Evolutionary conservation across 192 early-diverging fungal genomes (phyloP).

Genomic region (Linderina pennispora): DNA sequence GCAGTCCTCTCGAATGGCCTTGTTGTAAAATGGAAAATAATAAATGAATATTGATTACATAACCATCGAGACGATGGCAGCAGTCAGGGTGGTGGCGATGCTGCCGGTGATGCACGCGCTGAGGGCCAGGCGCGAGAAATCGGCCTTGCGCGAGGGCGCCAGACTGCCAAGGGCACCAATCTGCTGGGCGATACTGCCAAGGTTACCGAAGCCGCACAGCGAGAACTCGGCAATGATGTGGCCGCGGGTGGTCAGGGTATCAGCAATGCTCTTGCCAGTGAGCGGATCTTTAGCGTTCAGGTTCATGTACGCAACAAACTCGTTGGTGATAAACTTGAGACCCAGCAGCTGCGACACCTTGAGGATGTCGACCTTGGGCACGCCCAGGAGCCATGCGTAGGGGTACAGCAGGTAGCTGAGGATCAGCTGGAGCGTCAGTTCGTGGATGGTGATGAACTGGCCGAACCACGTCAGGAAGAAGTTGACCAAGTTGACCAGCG

Average conservation of each 20-base stretch:
- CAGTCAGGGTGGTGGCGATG: slow-evolving; percentile 71
- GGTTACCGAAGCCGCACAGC: slow-evolving; percentile 84
- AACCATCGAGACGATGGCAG: slow-evolving; percentile 74
- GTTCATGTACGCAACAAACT: slow-evolving; percentile 75
- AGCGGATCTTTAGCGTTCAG: slow-evolving; percentile 20
- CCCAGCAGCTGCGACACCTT: slow-evolving; percentile 60
- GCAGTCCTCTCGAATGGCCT: no score
- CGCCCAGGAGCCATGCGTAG: slow-evolving; percentile 64
- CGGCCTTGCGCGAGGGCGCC: slow-evolving; percentile 60
- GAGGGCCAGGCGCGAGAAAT: slow-evolving; percentile 66
- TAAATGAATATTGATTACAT: no score
- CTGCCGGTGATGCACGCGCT: slow-evolving; percentile 78
- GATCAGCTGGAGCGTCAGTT: slow-evolving; percentile 61
- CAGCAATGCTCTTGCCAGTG: slow-evolving; percentile 17
- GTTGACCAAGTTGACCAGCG: slow-evolving; percentile 64
- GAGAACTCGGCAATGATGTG: slow-evolving; percentile 62
- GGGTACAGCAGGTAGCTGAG: slow-evolving; percentile 78
- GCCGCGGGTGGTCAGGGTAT: slow-evolving; percentile 44
- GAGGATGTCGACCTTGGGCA: slow-evolving; percentile 49
- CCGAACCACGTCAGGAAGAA: slow-evolving; percentile 65
- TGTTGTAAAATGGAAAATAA: no score
- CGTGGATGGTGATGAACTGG: slow-evolving; percentile 53
- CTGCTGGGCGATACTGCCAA: slow-evolving; percentile 78
- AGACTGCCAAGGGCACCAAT: slow-evolving; percentile 69
- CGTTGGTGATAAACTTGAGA: slow-evolving; percentile 77